Conservation (phyloP, 768 basidiomycete species). For the Astraeus odoratus region DNA sequence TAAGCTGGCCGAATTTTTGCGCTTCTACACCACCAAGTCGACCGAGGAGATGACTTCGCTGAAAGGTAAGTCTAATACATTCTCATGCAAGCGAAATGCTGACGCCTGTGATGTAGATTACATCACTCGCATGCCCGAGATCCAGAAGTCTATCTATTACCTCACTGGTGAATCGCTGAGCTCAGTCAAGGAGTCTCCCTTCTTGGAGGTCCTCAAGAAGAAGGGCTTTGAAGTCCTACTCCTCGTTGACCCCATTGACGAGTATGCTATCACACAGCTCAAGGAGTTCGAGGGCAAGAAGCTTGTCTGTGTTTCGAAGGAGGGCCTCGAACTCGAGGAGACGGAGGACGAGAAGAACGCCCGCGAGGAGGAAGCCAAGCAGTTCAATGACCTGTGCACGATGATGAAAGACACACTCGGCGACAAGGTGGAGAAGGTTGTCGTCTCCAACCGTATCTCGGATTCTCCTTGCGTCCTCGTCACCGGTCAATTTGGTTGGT, state of each 20-base stretch:
- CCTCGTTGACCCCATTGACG: slow-evolving; percentile 97
- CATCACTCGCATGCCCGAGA: slow-evolving; percentile 98
- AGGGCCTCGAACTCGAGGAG: slow-evolving; percentile 98
- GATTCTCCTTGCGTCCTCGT: slow-evolving; percentile 97
- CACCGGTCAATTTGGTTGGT: slow-evolving; percentile 99
- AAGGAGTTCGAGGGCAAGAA: slow-evolving; percentile 99
- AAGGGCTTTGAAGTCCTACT: slow-evolving; percentile 98
- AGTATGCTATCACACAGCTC: slow-evolving; percentile 96
- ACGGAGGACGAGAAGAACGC: slow-evolving; percentile 93
- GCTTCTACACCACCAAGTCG: slow-evolving; percentile 96
- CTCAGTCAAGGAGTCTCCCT: slow-evolving; percentile 87
- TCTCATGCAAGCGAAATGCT: background rate
- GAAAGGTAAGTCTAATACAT: slow-evolving; percentile 57
- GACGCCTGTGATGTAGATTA: slow-evolving; percentile 57
- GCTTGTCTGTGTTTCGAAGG: slow-evolving; percentile 96
- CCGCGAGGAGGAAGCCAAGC: slow-evolving; percentile 79
- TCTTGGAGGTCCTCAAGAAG: slow-evolving; percentile 99
- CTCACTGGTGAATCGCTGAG: slow-evolving; percentile 96
- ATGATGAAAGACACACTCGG: slow-evolving; percentile 98
- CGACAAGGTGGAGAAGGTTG: slow-evolving; percentile 99
- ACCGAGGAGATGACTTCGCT: slow-evolving; percentile 86
- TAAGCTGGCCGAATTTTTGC: slow-evolving; percentile 98
- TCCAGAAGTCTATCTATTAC: slow-evolving; percentile 99
- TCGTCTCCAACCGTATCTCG: slow-evolving; percentile 94
- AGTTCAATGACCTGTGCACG: slow-evolving; percentile 84